Conservation (phyloP, 352 stramenopile species). For the Pythium aquatile region DNA sequence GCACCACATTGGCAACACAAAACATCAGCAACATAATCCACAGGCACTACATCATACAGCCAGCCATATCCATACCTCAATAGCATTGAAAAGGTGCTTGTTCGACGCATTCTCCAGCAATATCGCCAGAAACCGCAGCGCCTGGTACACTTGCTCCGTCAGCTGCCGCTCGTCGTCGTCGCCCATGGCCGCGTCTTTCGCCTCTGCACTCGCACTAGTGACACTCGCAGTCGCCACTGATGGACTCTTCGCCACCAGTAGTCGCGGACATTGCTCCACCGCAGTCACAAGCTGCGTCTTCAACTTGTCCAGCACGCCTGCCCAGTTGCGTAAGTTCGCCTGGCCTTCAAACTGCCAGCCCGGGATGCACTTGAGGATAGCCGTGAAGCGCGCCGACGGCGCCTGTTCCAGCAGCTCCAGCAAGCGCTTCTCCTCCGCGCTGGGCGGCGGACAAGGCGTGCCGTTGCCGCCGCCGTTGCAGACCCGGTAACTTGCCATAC, state of each 20-base stretch:
- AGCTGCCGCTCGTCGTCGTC: constrained; percentile 36
- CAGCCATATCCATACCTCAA: constrained; percentile 32
- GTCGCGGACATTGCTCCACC: constrained; percentile 36
- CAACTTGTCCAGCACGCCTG: constrained; percentile 51
- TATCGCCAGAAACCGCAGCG: constrained; percentile 71
- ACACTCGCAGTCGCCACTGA: neutral
- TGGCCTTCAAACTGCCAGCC: constrained; percentile 82
- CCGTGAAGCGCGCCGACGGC: constrained; percentile 40
- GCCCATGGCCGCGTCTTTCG: constrained; percentile 15
- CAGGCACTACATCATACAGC: neutral
- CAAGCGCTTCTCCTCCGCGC: constrained; percentile 52
- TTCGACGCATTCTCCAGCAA: constrained; percentile 80
- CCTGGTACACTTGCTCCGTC: constrained; percentile 62
- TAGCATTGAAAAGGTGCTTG: constrained; percentile 71
- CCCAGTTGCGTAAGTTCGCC: constrained; percentile 74
- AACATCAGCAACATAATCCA: neutral
- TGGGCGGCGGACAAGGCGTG: constrained; percentile 31
- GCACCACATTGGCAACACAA: neutral
- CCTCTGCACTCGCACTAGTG: neutral
- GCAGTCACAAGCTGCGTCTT: constrained; percentile 46
- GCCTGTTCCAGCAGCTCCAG: constrained; percentile 61
- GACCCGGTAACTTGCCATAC: constrained; percentile 12
- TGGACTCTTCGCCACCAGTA: constrained; percentile 37
- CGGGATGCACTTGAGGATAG: constrained; percentile 63
- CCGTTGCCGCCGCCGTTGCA: constrained; percentile 8